phyloP scores from a whole-genome alignment of 352 stramenopile species.

The Globisporangium polare region DNA sequence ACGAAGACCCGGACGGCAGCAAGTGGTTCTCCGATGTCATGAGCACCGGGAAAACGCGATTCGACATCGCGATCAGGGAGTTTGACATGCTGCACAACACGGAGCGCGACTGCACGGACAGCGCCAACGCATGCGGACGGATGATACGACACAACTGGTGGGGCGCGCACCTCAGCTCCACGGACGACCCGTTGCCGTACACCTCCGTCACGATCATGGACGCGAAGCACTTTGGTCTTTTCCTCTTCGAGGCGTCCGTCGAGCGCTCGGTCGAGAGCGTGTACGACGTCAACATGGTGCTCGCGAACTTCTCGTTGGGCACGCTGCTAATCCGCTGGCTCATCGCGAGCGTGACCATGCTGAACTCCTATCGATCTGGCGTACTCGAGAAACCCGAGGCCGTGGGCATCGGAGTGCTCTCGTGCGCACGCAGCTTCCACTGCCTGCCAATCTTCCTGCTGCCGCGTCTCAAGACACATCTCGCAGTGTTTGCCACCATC shows the following conservation, averaged over 20 bases:
- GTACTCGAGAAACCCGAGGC: background rate
- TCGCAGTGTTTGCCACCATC: conserved; percentile 24
- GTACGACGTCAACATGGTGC: conserved; percentile 31
- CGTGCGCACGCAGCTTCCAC: conserved; percentile 14
- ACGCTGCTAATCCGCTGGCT: conserved; percentile 34
- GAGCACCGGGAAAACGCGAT: background rate
- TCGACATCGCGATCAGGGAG: background rate
- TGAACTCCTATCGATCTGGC: background rate
- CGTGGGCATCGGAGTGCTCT: conserved; percentile 17
- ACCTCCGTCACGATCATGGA: conserved; percentile 20
- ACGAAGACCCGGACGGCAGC: background rate
- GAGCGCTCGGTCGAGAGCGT: conserved; percentile 13
- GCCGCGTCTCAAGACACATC: conserved; percentile 14
- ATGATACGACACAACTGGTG: conserved; percentile 6
- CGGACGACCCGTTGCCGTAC: background rate
- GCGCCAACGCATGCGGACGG: background rate
- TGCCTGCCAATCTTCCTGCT: conserved; percentile 19
- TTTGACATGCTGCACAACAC: background rate
- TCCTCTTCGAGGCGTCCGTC: conserved; percentile 18
- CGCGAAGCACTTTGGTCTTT: conserved; percentile 21
- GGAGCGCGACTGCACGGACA: conserved; percentile 6
- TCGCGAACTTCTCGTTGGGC: conserved; percentile 30
- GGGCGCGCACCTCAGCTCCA: conserved; percentile 7
- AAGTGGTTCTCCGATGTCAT: conserved; percentile 6
- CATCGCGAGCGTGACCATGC: conserved; percentile 11